Percentiles rank a stretch among this genome's conserved stretches.
phyloP scores from a whole-genome alignment of 2,329 filamentous ascomycete species.

The Neofusicoccum sp. region DNA sequence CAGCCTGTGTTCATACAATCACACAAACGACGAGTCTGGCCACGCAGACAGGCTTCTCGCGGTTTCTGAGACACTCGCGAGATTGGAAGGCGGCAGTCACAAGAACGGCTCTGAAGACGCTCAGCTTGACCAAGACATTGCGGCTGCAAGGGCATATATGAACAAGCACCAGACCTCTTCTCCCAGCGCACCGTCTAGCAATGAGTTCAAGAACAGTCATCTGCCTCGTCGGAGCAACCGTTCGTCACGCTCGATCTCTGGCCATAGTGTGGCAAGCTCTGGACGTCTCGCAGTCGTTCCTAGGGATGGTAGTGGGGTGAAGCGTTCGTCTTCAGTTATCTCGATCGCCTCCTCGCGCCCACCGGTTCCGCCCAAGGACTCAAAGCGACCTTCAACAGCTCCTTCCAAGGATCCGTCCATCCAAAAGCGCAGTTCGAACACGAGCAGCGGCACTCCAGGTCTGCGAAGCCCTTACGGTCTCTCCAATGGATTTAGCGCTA shows the following conservation, averaged over 20 bases:
- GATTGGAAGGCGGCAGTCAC: background rate
- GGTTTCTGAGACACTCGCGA: background rate
- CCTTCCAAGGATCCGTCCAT: background rate
- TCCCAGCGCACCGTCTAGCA: background rate
- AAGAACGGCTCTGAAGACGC: background rate
- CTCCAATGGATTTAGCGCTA: background rate
- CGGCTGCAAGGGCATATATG: background rate
- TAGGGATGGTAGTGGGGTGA: background rate
- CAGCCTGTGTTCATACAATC: background rate
- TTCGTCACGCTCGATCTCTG: background rate
- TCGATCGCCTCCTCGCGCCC: conserved; percentile 9
- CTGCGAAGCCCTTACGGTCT: conserved; percentile 12
- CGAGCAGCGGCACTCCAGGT: background rate
- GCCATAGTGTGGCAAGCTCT: background rate
- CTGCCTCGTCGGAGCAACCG: background rate
- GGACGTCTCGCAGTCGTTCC: background rate
- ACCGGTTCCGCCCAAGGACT: conserved; percentile 11
- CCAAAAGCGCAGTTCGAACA: background rate
- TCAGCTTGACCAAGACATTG: background rate
- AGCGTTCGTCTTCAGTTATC: background rate
- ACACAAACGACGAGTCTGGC: background rate
- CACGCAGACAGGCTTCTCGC: background rate
- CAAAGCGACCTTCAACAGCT: background rate
- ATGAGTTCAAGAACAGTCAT: background rate
- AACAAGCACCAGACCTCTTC: background rate